Evolutionary conservation across 352 stramenopile species (phyloP).

Genomic region (Phytophthora citricola): DNA sequence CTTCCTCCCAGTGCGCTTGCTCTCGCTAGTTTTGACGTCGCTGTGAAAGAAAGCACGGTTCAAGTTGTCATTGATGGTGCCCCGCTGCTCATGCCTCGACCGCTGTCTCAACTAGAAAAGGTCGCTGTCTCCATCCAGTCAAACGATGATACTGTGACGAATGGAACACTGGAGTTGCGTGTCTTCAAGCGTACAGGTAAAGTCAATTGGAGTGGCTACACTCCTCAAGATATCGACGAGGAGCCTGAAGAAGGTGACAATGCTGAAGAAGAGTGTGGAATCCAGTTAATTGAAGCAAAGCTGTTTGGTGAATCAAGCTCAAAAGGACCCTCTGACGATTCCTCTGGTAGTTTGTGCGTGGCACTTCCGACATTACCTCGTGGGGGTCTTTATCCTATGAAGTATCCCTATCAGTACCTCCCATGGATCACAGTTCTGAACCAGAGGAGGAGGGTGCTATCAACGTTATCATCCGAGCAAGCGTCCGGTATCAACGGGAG

Average conservation of each 20-base stretch:
- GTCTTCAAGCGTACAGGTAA: constrained; percentile 24
- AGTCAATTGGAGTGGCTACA: constrained; percentile 6
- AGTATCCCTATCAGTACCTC: constrained; percentile 32
- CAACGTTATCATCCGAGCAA: constrained; percentile 26
- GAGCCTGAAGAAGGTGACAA: constrained; percentile 12
- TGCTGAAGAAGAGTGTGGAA: constrained; percentile 19
- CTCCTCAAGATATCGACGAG: constrained; percentile 4
- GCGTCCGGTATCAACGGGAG: constrained; percentile 36
- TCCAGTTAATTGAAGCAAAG: constrained; percentile 25
- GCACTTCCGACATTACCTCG: constrained; percentile 30
- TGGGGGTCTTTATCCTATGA: constrained; percentile 29
- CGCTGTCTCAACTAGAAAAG: constrained; percentile 40
- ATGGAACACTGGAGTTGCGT: constrained; percentile 61
- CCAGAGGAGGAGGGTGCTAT: constrained; percentile 7
- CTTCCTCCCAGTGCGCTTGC: constrained; percentile 38
- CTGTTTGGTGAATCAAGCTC: constrained; percentile 1
- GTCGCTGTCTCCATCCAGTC: constrained; percentile 53
- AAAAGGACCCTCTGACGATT: not conserved
- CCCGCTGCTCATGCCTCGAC: constrained; percentile 53
- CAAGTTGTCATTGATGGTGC: constrained; percentile 53
- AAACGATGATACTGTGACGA: constrained; percentile 49
- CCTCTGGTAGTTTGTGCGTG: constrained; percentile 21
- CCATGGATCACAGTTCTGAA: constrained; percentile 14
- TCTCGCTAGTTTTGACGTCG: constrained; percentile 55
- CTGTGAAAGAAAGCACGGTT: constrained; percentile 59